Conservation (phyloP, 176 grass and related monocot genomes). For the Zizania latifolia region DNA sequence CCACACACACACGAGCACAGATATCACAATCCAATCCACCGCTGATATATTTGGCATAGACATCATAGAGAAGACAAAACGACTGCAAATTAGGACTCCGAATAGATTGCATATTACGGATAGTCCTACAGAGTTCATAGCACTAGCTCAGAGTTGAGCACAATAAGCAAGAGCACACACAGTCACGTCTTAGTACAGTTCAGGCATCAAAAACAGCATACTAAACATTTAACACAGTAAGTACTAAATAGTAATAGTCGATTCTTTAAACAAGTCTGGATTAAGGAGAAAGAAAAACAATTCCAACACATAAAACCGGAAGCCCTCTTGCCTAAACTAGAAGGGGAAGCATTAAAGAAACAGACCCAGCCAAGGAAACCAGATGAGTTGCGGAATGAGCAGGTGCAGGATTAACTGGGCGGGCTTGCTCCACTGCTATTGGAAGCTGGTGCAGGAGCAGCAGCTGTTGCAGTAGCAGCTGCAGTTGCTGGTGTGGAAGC, state of each 20-base stretch:
- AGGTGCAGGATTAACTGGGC: constrained; percentile 27
- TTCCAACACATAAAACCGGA: neutral
- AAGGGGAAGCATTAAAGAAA: neutral
- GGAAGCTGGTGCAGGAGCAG: constrained; percentile 26
- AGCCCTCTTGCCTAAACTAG: constrained; percentile 15
- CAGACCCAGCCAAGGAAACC: neutral
- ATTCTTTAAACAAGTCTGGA: neutral
- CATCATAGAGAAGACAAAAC: neutral
- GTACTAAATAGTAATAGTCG: neutral
- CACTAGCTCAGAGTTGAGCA: neutral
- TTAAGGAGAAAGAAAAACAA: constrained; percentile 7
- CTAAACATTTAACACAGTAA: neutral
- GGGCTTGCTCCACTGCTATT: constrained; percentile 29
- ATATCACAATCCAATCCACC: neutral
- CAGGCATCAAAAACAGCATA: neutral
- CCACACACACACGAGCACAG: too few relatives aligned
- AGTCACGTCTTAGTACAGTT: neutral
- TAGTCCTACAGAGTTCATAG: neutral
- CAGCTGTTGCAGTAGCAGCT: neutral
- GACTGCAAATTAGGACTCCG: neutral
- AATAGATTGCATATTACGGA: neutral
- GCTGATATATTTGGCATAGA: neutral
- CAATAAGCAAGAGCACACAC: neutral
- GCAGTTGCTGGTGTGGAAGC: neutral
- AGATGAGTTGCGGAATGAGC: neutral